Evolutionary conservation across 768 basidiomycete genomes (phyloP).

Genomic region (Inosperma sp.): DNA sequence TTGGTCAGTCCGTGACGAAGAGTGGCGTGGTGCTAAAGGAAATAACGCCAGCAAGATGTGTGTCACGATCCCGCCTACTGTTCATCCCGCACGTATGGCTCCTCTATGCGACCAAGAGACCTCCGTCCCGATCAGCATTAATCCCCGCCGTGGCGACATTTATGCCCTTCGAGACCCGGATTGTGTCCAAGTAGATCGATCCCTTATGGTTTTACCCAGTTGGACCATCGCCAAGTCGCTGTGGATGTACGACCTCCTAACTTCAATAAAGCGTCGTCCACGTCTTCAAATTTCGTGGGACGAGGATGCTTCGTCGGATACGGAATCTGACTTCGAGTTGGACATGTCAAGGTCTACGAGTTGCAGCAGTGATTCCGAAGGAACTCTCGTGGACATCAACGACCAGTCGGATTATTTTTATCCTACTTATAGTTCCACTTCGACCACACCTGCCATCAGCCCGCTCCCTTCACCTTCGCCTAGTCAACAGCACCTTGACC

Average conservation of each 20-base stretch:
- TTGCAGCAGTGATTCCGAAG: slow-evolving; percentile 49
- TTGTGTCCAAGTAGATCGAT: slow-evolving; percentile 52
- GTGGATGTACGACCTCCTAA: slow-evolving; percentile 56
- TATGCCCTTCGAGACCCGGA: slow-evolving; percentile 54
- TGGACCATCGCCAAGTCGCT: slow-evolving; percentile 66
- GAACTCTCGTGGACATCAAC: slow-evolving; percentile 53
- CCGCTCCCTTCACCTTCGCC: too few relatives aligned
- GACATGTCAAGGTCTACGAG: slow-evolving; percentile 32
- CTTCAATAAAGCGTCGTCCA: slow-evolving; percentile 15
- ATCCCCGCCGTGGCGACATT: slow-evolving; percentile 65
- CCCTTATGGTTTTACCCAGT: slow-evolving; percentile 49
- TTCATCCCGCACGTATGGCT: background rate
- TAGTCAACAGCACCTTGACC: too few relatives aligned
- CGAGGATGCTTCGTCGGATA: slow-evolving; percentile 19
- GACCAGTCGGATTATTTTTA: slow-evolving; percentile 29
- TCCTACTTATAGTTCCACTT: slow-evolving; percentile 7
- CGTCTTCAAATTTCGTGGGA: slow-evolving; percentile 12
- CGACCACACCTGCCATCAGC: background rate
- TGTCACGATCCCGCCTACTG: background rate
- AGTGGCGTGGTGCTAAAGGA: background rate
- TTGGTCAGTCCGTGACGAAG: slow-evolving; percentile 54
- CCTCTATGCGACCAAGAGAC: slow-evolving; percentile 6
- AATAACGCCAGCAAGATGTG: background rate
- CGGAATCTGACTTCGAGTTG: slow-evolving; percentile 31
- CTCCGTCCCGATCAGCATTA: slow-evolving; percentile 37